Conservation (phyloP, 495 filamentous ascomycete genomes). For the Chaetomium cochliodes region DNA sequence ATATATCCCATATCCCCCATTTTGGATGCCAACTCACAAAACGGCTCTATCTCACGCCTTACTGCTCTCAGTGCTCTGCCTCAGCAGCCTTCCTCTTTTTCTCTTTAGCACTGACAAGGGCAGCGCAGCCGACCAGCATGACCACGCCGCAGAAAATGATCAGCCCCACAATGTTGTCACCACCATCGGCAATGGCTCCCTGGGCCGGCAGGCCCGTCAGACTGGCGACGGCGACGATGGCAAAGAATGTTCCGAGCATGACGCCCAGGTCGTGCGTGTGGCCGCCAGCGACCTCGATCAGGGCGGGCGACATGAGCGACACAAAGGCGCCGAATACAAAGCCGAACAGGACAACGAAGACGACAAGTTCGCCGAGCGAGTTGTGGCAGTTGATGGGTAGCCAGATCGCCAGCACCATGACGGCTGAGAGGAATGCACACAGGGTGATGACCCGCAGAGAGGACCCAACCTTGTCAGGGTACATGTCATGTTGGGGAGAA, state of each 20-base stretch:
- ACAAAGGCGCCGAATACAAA: constrained; percentile 1
- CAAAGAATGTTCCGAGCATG: constrained; percentile 8
- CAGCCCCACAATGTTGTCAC: not conserved
- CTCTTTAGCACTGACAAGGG: not conserved
- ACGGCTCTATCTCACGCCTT: not conserved
- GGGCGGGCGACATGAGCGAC: constrained; percentile 10
- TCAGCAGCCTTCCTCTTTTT: not conserved
- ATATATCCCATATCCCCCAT: too few species aligned
- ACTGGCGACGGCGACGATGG: constrained; percentile 3
- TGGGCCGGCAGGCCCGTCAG: constrained; percentile 7
- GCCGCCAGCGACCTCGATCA: constrained; percentile 6
- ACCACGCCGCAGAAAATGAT: constrained; percentile 2
- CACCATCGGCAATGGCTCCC: not conserved
- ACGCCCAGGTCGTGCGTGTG: constrained; percentile 1
- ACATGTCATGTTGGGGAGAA: constrained; percentile 9
- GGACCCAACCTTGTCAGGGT: constrained; percentile 5
- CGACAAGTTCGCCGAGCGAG: not conserved
- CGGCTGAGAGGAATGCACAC: not conserved
- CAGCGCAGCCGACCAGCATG: constrained; percentile 1
- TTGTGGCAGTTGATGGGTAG: not conserved
- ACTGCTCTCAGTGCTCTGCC: not conserved
- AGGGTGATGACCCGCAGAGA: not conserved
- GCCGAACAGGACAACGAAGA: not conserved
- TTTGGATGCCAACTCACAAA: too few species aligned
- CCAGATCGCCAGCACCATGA: constrained; percentile 2